These are phyloP conservation scores for Cordia subcordata DNA, from an alignment of 257 asterid genomes.

Conservation along the genomic window DNA sequence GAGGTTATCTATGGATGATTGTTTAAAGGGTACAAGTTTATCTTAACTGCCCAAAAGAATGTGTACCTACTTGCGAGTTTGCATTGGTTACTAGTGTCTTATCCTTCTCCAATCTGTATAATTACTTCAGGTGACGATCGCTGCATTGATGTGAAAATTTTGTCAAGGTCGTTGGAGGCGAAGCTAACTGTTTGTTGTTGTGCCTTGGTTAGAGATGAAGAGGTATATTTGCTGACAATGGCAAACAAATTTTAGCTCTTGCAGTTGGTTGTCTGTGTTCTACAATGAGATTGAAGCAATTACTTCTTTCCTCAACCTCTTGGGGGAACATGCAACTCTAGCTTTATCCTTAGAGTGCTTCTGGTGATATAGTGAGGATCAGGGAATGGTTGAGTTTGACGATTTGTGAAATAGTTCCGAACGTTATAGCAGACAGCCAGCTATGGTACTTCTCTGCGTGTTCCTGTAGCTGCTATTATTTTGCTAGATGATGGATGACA, in stretches of 20 bases:
- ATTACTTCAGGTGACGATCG: constrained; percentile 37
- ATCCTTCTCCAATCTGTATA: constrained; percentile 6
- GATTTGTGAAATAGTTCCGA: no score
- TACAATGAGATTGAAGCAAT: background rate
- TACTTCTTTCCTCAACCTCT: no score
- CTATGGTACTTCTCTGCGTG: background rate
- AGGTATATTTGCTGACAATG: constrained; percentile 33
- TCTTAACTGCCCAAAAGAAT: constrained; percentile 5
- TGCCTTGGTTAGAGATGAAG: constrained; percentile 35
- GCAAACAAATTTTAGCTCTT: constrained; percentile 15
- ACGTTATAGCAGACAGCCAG: background rate
- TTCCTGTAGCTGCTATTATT: background rate
- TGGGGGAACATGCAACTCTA: background rate
- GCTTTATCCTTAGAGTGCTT: background rate
- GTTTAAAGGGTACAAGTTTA: constrained; percentile 40
- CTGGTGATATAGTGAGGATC: background rate
- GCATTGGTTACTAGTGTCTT: constrained; percentile 5
- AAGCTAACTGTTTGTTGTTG: constrained; percentile 81
- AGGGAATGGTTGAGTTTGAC: background rate
- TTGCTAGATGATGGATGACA: background rate
- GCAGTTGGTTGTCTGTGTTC: constrained; percentile 1
- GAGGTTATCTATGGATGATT: constrained; percentile 22
- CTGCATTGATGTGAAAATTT: constrained; percentile 56
- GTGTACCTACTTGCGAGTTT: constrained; percentile 8
- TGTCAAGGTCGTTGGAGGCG: constrained; percentile 75